Evolutionary conservation across 2,329 filamentous ascomycete genomes (phyloP), one percentile per base, ranked within the genome.

Genomic region (Penicillium olsonii): DNA sequence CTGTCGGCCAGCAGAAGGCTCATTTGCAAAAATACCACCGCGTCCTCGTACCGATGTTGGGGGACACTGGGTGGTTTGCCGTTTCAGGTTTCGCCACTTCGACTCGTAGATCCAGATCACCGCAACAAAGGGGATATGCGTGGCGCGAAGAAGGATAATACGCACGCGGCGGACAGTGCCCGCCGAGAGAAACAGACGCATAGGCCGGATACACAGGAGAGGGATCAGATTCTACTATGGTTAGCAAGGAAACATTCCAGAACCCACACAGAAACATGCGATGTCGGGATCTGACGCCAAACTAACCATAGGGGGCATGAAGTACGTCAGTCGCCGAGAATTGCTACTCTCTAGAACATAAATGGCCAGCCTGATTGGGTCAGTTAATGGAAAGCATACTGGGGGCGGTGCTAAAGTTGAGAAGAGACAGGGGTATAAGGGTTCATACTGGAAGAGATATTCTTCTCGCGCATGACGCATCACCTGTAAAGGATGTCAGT

Each of bases 401-500:
- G 22, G 20, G 37, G 33, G 22, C 27, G 45, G 39, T 48, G 42
- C 37, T 11, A 14, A 17, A n/a, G 27, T 45, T 34, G 17, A 15
- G 27, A 43, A 17, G 15, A 35, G 15, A 20, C 40, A 46, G 47
- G 35, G 35, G 12, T 37, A 6, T 27, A 29, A n/a, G 34, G 22
- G 43, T 40, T 65, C 65, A 65, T 61, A 83, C 79, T 82, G 78
- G 61, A 81, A 84, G 20, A 83, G 73, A 63, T 84, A 84, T 64
- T 84, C 82, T 60, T 84, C 81, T 60, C 80, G 75, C 33, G 82
- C 80, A 71, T 84, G 80, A 48, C 80, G 76, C 68, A 84, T 78
- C 45, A 84, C 79, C 81, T 84, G 57, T 42, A 45, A 12, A 52
- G 46, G 17, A 26, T 37, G 45, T 22, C 31, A 38, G 29, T 37